Percentiles rank a stretch among this genome's conserved stretches.
These are phyloP conservation scores for Pyrus hybrid DNA, from an alignment of 331 rosid species.

Conservation along the genomic window DNA sequence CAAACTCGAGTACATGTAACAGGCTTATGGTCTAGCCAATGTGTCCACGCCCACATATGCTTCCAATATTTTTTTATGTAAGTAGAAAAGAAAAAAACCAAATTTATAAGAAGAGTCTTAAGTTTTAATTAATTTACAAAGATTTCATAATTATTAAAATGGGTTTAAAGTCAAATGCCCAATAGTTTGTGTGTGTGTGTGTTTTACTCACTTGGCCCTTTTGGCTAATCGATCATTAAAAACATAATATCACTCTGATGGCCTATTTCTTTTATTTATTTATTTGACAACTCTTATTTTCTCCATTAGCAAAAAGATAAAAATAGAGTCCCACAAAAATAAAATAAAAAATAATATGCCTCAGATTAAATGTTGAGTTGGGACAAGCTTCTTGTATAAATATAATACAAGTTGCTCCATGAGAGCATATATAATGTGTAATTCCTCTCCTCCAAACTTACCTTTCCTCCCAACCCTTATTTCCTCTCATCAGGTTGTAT, in stretches of 20 bases:
- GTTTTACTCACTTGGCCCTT: not conserved
- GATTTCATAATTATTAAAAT: not conserved
- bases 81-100: not conserved
- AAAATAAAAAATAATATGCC: not conserved
- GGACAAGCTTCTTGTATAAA: not conserved
- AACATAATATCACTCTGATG: not conserved
- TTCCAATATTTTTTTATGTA: no score
- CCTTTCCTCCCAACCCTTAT: no score
- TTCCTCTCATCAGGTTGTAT: not conserved
- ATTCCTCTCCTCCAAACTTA: not conserved
- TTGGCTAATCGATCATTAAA: not conserved
- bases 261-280: not conserved
- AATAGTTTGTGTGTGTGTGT: no score
- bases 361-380: not conserved
- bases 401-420: not conserved
- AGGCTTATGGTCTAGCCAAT: no score
- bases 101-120: not conserved
- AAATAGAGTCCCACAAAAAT: not conserved
- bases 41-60: not conserved
- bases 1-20: no score
- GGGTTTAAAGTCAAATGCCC: not conserved
- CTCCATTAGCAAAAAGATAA: not conserved
- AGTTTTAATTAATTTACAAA: not conserved
- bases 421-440: not conserved
- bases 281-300: not conserved